Evolutionary conservation across 306 rosid species (phyloP), one percentile per base, ranked within the genome.

Genomic region (Carpinus viminea): DNA sequence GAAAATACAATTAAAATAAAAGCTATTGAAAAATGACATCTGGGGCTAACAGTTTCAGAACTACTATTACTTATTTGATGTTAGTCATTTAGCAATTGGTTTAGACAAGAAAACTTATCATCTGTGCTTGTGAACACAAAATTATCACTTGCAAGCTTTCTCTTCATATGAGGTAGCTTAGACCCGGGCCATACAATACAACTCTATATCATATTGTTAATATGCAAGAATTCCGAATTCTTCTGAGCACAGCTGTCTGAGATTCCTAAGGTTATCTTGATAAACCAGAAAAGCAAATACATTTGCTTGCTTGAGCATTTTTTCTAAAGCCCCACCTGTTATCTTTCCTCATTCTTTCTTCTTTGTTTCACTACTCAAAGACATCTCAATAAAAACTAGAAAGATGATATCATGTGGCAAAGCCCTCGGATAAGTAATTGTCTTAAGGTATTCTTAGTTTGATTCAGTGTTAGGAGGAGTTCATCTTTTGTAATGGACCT

Each of bases 211-310:
- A 65, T 16, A 65, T 65, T 36, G 46, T 7, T 41, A 36, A 65
- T 47, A 36, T 65, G 24, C 70, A 20, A 3, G 12, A 65, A 36
- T 36, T 1, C 70, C 43, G 2, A 28, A 61, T 26, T 61, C 9
- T 26, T 41, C 13, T 16, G 47, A 65, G 47, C 36, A 34, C n/a
- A 65, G 0, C 45, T 65, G 2, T 16, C 36, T 65, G 36, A 55
- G 46, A 65, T 36, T 65, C 17, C 70, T 2, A 38, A 38, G 72
- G 72, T 20, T 41, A 70, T 73, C 64, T n/a, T 13, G n/a, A 68
- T 54, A 41, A 7, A 57, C 8, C 80, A 54, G 4, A 31, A 18
- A 50, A 18, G 47, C 6, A 26, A 69, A 69, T 18, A 43, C 78
- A 16, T 12, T 43, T 70, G 13, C 73, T 59, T 24, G 36, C 65